A percentile compares a stretch with the other conserved stretches of the same genome.
These are phyloP conservation scores for Guadua angustifolia DNA, from an alignment of 176 grass and related monocot species.

Conservation along the genomic window DNA sequence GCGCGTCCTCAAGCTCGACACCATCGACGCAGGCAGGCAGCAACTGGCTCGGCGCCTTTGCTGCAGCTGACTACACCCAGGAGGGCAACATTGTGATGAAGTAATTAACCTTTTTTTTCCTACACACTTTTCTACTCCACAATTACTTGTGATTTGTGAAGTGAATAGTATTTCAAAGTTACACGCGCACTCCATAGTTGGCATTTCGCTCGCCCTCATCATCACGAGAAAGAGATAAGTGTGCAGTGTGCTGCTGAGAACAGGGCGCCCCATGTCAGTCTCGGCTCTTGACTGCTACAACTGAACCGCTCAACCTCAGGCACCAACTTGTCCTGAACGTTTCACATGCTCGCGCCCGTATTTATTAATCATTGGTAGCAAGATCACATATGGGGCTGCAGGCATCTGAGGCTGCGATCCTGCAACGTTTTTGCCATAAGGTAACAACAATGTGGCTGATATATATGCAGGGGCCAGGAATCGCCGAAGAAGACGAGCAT, in stretches of 20 bases:
- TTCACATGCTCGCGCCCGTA: background rate
- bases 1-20: slow-evolving; percentile 73
- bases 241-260: background rate
- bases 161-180: background rate
- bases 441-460: background rate
- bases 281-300: background rate
- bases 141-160: background rate
- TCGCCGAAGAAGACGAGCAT: slow-evolving; percentile 48
- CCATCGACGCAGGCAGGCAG: slow-evolving; percentile 45
- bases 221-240: background rate
- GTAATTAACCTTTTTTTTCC: slow-evolving; percentile 35
- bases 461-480: slow-evolving; percentile 62
- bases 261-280: background rate
- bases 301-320: slow-evolving; percentile 20
- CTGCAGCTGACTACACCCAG: slow-evolving; percentile 78
- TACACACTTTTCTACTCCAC: background rate
- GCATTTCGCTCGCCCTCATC: background rate
- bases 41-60: slow-evolving; percentile 52
- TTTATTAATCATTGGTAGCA: background rate
- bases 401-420: background rate
- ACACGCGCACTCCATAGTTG: background rate
- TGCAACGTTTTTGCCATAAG: background rate
- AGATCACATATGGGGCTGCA: background rate
- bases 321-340: background rate
- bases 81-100: slow-evolving; percentile 40